Percentiles rank a stretch among this genome's conserved stretches.
Evolutionary conservation across 2,329 filamentous ascomycete genomes (phyloP).

Genomic region (Capronia coronata): DNA sequence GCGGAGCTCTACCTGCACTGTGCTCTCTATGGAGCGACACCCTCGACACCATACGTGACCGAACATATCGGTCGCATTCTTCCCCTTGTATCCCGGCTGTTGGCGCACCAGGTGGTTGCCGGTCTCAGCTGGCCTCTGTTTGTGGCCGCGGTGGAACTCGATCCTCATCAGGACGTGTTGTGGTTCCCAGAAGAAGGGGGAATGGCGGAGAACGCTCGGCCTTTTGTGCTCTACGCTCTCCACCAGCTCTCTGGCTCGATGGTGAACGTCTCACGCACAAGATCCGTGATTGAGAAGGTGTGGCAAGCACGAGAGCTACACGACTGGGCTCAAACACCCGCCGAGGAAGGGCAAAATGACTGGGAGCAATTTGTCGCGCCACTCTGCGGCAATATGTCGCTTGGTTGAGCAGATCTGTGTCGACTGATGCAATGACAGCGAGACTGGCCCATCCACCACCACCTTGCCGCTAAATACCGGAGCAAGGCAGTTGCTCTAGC

Average conservation of each 20-base stretch:
- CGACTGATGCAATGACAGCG: background rate
- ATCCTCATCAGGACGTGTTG: constrained; percentile 33
- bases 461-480: no score
- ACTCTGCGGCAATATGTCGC: constrained; percentile 18
- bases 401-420: constrained; percentile 1
- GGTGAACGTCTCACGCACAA: constrained; percentile 42
- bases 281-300: constrained; percentile 44
- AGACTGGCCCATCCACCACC: no score
- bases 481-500: no score
- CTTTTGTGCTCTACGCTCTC: constrained; percentile 38
- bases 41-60: constrained; percentile 32
- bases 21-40: constrained; percentile 40
- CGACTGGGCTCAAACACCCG: background rate
- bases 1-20: constrained; percentile 43
- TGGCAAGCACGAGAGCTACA: constrained; percentile 42
- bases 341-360: constrained; percentile 3
- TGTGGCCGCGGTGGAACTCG: constrained; percentile 13
- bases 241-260: constrained; percentile 39
- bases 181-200: constrained; percentile 28
- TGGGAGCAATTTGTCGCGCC: constrained; percentile 14
- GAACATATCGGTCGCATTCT: constrained; percentile 8
- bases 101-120: constrained; percentile 2
- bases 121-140: constrained; percentile 13
- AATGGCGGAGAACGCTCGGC: constrained; percentile 32
- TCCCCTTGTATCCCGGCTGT: background rate